Evolutionary conservation across 2,329 filamentous ascomycete species (phyloP).

Genomic region (Dryadomyces sulphureus): DNA sequence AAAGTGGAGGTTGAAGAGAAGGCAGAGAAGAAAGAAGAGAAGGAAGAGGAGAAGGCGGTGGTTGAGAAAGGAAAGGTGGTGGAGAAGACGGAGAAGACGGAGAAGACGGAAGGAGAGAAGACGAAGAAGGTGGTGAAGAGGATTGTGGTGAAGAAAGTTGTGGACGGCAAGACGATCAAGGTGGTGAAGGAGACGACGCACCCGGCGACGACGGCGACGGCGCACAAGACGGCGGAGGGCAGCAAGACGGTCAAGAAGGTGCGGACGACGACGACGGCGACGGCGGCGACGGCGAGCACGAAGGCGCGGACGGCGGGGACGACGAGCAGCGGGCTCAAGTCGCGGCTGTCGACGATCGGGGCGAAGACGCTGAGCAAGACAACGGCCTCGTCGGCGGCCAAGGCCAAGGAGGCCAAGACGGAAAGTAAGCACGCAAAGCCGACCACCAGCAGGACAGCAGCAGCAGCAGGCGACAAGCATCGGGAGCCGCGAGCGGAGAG

Average conservation of each 20-base stretch:
- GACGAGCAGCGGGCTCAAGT: too few relatives aligned
- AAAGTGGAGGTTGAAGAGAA: conserved; percentile 6
- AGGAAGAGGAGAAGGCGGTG: not conserved
- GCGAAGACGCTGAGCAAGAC: not conserved
- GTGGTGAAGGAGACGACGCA: not conserved
- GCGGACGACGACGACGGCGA: not conserved
- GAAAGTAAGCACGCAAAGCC: not conserved
- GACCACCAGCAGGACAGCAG: not conserved
- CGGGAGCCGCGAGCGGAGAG: too few relatives aligned
- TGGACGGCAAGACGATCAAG: not conserved
- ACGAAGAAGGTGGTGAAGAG: not conserved
- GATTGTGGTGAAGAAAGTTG: not conserved
- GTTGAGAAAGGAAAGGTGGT: not conserved
- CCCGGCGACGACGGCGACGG: not conserved
- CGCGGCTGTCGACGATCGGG: too few relatives aligned
- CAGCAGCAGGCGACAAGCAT: too few relatives aligned
- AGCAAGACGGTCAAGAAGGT: not conserved
- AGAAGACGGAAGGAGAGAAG: not conserved
- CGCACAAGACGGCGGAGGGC: not conserved
- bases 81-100: not conserved
- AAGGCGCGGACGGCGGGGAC: not conserved
- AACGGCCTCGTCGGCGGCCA: too few relatives aligned
- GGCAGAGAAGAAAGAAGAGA: conserved; percentile 5
- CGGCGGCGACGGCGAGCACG: not conserved
- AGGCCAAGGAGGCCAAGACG: conserved; percentile 3